Evolutionary conservation across 169 alveolate species (phyloP), one percentile per base, ranked within the genome.

Genomic region (Plasmodium blacklocki): DNA sequence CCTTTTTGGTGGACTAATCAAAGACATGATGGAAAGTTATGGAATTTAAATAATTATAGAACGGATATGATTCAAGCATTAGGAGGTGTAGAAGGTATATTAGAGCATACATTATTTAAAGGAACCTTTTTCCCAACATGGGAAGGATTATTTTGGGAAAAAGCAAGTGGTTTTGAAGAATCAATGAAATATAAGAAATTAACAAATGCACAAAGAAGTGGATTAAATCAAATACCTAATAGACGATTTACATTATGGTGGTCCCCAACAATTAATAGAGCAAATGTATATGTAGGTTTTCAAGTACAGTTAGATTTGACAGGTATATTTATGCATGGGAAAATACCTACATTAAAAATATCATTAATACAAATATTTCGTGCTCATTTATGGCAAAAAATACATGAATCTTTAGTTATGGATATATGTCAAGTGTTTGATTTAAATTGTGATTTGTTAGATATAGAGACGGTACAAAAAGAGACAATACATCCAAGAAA

Each of bases 1-100:
- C 99, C 99, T 39, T 99, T 99, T 93, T 99, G 99, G 99, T 99
- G 99, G 99, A 99, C 99, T n/a, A 99, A 99, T 90, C 99, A 98
- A 66, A 96, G 99, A 80, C 99, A 99, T 89, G 99, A 99, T 89
- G 99, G 99, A 23, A 99, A 99, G 93, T 95, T 99, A 73, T 99
- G 99, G 99, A 99, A 99, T 93, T 92, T 99, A 78, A 99, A 98
- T 93, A 99, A 98, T 95, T 99, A 99, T 92, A 95, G 99, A 56
- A 99, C 99, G 18, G 99, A 99, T 94, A 99, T 99, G 99, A 99
- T 99, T 70, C 99, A 99, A 93, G 99, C 99, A 3, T 92, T 99
- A 83, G 99, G 99, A 3, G 99, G 99, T 7, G 99, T 98, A 14
- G 99, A 98, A 89, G 99, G 99, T 39, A 99, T 99, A 54, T 94